Base-by-base conservation (phyloP, 2,329 filamentous ascomycete species). In the Alternaria sp. region DNA sequence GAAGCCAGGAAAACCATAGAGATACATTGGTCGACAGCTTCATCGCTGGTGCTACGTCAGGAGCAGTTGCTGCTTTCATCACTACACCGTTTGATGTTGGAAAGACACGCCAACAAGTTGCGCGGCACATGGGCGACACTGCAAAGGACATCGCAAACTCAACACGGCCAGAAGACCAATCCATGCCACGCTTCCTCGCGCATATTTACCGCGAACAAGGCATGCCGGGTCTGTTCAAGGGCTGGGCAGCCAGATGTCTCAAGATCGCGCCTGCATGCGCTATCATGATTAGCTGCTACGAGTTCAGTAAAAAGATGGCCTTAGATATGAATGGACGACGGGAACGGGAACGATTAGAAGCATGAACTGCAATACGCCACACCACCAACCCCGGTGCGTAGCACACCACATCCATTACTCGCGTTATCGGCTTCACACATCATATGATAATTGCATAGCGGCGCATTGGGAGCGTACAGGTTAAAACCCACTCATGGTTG, bases 261-360 rank as follows among this genome's bases (percentile, higher is more conserved):
- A 98, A 98, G 78, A 94, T 99, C 5, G 94, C 95, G 1, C 95
- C 95, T 1, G 93, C 94, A 0, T 99, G 95, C 80, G 95, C 95
- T 28, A 98, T 99, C 76, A 99, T 99, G 95, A 98, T 99, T 76
- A 96, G 92, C 76, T 97, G 91, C 76, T 99, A 98, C 78, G 95
- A 99, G 79, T 87, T 98, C 38, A 94, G 95, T 52, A 99, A 99
- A 85, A 90, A 92, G 78, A 89, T 91, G 76, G 96, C 96, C 34
- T 85, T 88, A 55, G 85, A 87, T 11, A 87, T 92, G 51, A 97
- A 98, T 67, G 85, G 89, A 69, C 82, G 81, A 68, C 81, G 80
- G 55, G 67, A 72, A 32, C 54, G 63, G 48, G 69, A 73, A 28
- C 59, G 65, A 59, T 62, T 67, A 34, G 53, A 64, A 36, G 56